Base-by-base conservation (phyloP, 2,329 filamentous ascomycete genomes). In the Chrysoporthe cubensis region DNA sequence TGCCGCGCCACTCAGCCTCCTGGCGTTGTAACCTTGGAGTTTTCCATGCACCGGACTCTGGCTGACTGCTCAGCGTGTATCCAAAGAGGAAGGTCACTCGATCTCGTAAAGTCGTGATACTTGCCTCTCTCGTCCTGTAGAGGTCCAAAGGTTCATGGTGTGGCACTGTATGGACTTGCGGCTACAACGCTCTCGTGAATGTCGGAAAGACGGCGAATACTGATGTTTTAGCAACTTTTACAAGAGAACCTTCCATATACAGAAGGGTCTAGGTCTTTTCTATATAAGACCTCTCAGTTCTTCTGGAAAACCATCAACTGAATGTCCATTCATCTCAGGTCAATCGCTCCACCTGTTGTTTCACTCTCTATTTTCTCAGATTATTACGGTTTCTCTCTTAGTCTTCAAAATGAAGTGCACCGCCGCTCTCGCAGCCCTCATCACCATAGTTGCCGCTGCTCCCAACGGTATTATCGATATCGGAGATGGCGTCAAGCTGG, bases 341-440 rank as follows among this genome's bases (percentile, higher is more conserved):
- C 54, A 57, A 57, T 40, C 7, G 8, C 18, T 40, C 34, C 14
- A 5, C 32, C 34, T 40, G 34, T 37, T 57, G 16, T 8, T 57
- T 13, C 32, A 18, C 16, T 57, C 34, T 57, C 14, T 40, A 3
- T 4, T 40, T 57, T 37, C 18, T 40, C 16, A 3, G 16, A 1
- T 13, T 2, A 56, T 13, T 14, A 26, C 34, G 32, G 32, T 9
- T 42, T 46, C 14, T 13, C 32, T 13, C 32, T 64, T 34, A 57
- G 1, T 21, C 26, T 9, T 65, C 76, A 83, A 71, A 59, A 88
- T 87, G 85, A 87, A 84, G 80, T 78, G 84, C 77, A 73, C 80
- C 61, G 69, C 79, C 62, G 67, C 78, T 64, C 71, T 80, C 52
- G 72, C 76, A 69, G 74, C 77, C 70, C 73, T 78, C 62, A 71